phyloP scores from a whole-genome alignment of 768 basidiomycete species.

The Macrolepiota fuliginosa region DNA sequence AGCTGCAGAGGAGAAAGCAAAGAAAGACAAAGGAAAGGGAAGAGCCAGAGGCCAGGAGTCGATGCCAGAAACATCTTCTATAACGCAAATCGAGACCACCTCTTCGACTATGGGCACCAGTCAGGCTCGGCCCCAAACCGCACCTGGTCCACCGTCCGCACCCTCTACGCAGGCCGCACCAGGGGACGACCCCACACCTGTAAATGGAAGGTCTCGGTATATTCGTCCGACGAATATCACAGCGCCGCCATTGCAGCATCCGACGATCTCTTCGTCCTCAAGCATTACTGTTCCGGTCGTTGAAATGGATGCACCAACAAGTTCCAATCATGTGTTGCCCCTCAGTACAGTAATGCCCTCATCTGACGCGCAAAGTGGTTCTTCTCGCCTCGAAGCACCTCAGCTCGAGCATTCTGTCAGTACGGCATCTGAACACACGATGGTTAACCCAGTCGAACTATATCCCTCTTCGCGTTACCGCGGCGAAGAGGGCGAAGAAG shows the following conservation, averaged over 20 bases:
- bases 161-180: not conserved
- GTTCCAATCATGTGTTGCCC: not conserved
- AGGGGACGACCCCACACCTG: not conserved
- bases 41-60: constrained; percentile 13
- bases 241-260: not conserved
- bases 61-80: not conserved
- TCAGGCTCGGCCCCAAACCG: not conserved
- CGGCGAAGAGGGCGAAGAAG: constrained; percentile 26
- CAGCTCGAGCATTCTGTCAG: not conserved
- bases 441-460: constrained; percentile 2
- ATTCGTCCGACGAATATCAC: not conserved
- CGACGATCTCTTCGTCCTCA: not conserved
- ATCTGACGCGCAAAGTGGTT: not conserved
- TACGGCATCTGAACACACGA: not conserved
- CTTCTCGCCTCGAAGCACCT: not conserved
- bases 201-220: not conserved
- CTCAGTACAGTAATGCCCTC: not conserved
- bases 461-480: constrained; percentile 13
- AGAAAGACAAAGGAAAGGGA: constrained; percentile 21
- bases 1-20: constrained; percentile 25
- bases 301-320: not conserved
- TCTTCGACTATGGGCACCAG: not conserved
- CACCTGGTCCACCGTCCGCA: not conserved
- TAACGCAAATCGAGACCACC: not conserved
- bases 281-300: not conserved